Base-by-base conservation (phyloP, 139 green algal genomes). In the Chlorella sp. region DNA sequence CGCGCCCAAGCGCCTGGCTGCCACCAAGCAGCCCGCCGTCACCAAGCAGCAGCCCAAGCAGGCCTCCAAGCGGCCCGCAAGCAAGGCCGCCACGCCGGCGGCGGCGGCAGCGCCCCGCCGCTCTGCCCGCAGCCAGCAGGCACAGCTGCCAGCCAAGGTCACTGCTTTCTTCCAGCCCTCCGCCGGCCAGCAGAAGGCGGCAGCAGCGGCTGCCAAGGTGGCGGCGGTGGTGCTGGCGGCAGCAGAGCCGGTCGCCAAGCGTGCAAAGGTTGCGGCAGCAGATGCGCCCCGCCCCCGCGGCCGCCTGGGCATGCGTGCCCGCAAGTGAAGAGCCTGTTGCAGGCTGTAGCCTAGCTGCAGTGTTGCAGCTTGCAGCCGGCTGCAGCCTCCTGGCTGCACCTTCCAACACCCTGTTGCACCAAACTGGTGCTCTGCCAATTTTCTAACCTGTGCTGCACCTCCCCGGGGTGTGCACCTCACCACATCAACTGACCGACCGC, bases 231-330 rank as follows among this genome's bases (percentile, higher is more conserved):
- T n/a, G 64, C n/a, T 36, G 64, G 64, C 64, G 4, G 68, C 68
- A 34, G 34, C 68, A 47, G 20, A 47, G 68, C 68, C 68, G 0
- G 68, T 34, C 34, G 26, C 25, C 4, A 68, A 68, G 60, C 12
- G 26, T 17, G 36, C 32, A 56, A 82, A 82, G 60, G 76, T 26
- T 20, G 56, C 60, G 25, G 60, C 36, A 11, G 76, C 18, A 16
- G 26, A 38, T 0, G 13, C 41, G 26, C 57, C 60, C 18, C 76
- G 60, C 25, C 36, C 76, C 26, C 70, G 70, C 23, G 60, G 57
- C 76, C 76, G 76, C 20, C 60, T 82, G 60, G 76, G 76, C 36
- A 82, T 82, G 76, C 76, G 76, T 13, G 57, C 76, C 36, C 76
- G 60, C 65, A 72, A 72, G 65, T 72, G 18, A 15, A 21, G 2